phyloP scores from a whole-genome alignment of 768 basidiomycete species.

The Russula sp. region DNA sequence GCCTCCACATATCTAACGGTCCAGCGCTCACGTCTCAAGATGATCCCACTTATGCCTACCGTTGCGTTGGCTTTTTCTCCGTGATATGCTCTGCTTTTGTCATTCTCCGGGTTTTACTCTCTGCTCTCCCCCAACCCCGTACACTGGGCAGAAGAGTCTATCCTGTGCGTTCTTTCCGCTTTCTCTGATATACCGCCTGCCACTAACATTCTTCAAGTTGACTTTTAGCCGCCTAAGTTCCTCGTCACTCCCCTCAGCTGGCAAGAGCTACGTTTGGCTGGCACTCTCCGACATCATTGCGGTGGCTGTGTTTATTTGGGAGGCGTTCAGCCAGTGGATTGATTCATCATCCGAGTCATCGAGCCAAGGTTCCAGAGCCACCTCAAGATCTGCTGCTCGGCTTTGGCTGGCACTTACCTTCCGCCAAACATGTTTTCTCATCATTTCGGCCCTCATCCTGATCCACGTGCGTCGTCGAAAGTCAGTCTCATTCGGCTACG shows the following conservation, averaged over 20 bases:
- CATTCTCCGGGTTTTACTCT: slow-evolving; percentile 71
- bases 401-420: slow-evolving; percentile 69
- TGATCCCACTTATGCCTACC: slow-evolving; percentile 67
- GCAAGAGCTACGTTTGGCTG: slow-evolving; percentile 73
- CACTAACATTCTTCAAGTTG: slow-evolving; percentile 43
- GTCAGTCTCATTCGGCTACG: slow-evolving; percentile 64
- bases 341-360: slow-evolving; percentile 43
- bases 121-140: slow-evolving; percentile 68
- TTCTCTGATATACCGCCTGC: slow-evolving; percentile 3
- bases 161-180: slow-evolving; percentile 49
- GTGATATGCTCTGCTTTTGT: slow-evolving; percentile 72
- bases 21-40: slow-evolving; percentile 37
- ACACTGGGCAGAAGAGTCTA: slow-evolving; percentile 71
- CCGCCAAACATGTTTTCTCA: slow-evolving; percentile 64
- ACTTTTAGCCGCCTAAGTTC: slow-evolving; percentile 74
- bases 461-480: slow-evolving; percentile 68
- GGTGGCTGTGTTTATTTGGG: slow-evolving; percentile 63
- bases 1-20: slow-evolving; percentile 35
- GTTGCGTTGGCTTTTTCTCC: slow-evolving; percentile 67
- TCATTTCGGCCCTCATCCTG: slow-evolving; percentile 58
- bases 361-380: slow-evolving; percentile 44
- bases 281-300: slow-evolving; percentile 64
- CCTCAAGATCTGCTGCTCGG: slow-evolving; percentile 53
- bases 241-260: slow-evolving; percentile 59
- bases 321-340: slow-evolving; percentile 52